phyloP scores from a whole-genome alignment of 2,329 filamentous ascomycete species.

The Fusarium sp. region DNA sequence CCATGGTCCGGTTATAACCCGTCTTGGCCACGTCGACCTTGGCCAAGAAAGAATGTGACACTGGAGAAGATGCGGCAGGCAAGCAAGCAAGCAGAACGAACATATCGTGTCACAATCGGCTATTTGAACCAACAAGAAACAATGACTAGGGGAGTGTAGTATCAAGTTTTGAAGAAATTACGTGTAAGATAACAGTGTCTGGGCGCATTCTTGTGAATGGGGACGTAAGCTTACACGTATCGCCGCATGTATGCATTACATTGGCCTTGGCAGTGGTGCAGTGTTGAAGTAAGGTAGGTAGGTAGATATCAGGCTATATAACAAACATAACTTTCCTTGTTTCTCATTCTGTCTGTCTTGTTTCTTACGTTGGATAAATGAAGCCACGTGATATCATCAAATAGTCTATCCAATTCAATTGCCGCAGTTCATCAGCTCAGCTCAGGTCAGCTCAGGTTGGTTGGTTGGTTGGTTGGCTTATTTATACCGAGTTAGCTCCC shows the following conservation, averaged over 20 bases:
- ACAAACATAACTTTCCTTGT: not conserved
- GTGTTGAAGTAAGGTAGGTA: not conserved
- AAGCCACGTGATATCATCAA: slow-evolving; percentile 16
- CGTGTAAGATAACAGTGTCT: not conserved
- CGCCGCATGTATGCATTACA: not conserved
- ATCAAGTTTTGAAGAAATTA: not conserved
- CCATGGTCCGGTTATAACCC: not conserved
- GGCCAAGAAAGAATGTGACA: not conserved
- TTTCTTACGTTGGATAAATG: not conserved
- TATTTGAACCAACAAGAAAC: not conserved
- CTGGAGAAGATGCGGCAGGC: not conserved
- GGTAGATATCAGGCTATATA: not conserved
- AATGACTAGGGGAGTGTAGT: not conserved
- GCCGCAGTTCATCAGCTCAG: not conserved
- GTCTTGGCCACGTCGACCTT: not conserved
- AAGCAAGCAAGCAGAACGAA: not conserved
- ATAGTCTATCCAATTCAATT: not conserved
- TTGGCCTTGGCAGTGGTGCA: not conserved
- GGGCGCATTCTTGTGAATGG: not conserved
- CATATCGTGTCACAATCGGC: not conserved
- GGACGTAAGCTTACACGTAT: not conserved
- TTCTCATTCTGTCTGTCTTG: not conserved
- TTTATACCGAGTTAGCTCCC: not conserved
- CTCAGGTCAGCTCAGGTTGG: not conserved
- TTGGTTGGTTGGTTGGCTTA: not conserved